phyloP scores from a whole-genome alignment of 371 early-diverging fungal species.

The Circinella minor region DNA sequence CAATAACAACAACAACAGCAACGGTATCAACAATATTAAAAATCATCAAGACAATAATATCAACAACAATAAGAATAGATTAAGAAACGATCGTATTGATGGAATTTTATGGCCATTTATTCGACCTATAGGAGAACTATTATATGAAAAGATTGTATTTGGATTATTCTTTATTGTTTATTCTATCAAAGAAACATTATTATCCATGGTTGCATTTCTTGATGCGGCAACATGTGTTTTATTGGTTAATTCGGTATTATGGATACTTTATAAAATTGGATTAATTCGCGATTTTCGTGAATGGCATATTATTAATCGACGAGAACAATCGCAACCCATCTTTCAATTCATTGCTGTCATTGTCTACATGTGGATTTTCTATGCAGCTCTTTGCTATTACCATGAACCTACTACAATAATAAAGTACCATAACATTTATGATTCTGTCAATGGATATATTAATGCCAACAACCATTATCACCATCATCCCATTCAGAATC shows the following conservation, averaged over 20 bases:
- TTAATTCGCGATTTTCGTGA: neutral
- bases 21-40: neutral
- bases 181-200: constrained; percentile 11
- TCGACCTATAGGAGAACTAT: constrained; percentile 4
- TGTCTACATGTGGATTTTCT: neutral
- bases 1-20: neutral
- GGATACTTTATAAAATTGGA: neutral
- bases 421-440: neutral
- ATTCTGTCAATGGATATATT: neutral
- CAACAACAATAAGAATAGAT: neutral
- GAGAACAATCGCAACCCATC: neutral
- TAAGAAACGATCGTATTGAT: neutral
- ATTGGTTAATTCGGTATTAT: constrained; percentile 1
- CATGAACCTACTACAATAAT: neutral
- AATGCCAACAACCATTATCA: neutral
- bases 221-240: constrained; percentile 2
- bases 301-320: neutral
- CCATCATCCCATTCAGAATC: neutral
- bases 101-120: constrained; percentile 15
- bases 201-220: neutral
- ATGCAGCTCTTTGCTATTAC: neutral
- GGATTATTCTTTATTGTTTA: constrained; percentile 12
- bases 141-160: constrained; percentile 14
- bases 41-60: neutral
- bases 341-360: neutral